phyloP scores from a whole-genome alignment of 768 basidiomycete species.

The Gymnopilus dilepis region DNA sequence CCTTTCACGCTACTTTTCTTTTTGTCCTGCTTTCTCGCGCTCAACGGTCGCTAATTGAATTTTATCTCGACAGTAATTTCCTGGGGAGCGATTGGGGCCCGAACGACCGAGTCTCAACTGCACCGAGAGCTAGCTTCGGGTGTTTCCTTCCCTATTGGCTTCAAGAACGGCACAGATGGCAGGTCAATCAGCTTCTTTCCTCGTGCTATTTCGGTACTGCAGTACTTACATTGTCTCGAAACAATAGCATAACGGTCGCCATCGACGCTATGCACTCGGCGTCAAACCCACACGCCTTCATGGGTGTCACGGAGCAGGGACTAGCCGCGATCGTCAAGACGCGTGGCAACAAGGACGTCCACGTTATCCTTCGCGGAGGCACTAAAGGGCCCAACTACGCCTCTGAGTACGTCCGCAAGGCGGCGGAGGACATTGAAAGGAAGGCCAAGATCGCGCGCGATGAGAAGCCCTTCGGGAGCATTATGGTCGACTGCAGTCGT shows the following conservation, averaged over 20 bases:
- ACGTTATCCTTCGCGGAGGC: conserved; percentile 95
- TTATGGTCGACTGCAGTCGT: conserved; percentile 92
- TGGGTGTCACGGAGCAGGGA: conserved; percentile 88
- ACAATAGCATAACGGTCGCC: conserved; percentile 74
- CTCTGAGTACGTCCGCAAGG: conserved; percentile 70
- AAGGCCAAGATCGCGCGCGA: conserved; percentile 42
- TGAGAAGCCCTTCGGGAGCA: conserved; percentile 53
- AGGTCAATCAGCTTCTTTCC: conserved; percentile 45
- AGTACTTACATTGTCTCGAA: background rate
- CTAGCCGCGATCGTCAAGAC: conserved; percentile 97
- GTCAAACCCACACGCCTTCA: conserved; percentile 93
- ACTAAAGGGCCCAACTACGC: conserved; percentile 90
- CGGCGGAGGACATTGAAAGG: conserved; percentile 67
- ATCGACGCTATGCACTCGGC: conserved; percentile 96
- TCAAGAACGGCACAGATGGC: conserved; percentile 99
- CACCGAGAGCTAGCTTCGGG: conserved; percentile 97
- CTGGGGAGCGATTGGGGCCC: conserved; percentile 97
- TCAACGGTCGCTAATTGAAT: conserved; percentile 1
- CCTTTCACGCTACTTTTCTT: background rate
- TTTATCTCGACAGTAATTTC: conserved; percentile 57
- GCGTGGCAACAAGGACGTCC: conserved; percentile 83
- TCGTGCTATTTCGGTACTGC: background rate
- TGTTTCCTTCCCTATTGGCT: conserved; percentile 96
- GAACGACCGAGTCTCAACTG: conserved; percentile 97
- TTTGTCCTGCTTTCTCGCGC: conserved; percentile 6